Evolutionary conservation across 139 green algal species (phyloP).

Genomic region (Microglena sp.): DNA sequence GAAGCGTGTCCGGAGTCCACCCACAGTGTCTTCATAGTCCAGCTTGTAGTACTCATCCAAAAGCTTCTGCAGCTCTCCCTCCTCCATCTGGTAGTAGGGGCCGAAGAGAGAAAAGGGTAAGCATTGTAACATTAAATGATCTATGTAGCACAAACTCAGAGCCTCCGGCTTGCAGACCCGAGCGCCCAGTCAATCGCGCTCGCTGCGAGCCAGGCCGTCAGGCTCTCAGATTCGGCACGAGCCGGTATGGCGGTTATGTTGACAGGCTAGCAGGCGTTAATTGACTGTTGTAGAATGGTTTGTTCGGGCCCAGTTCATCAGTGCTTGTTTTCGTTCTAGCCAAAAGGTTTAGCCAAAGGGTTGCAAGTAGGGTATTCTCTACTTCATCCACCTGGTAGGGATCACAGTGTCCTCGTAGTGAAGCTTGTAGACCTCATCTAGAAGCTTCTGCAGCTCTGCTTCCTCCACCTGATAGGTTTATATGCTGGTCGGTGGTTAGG

Average conservation of each 20-base stretch:
- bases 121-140: not conserved
- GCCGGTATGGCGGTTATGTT: not conserved
- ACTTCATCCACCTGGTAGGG: no score
- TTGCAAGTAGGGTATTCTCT: not conserved
- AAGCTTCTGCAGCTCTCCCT: constrained; percentile 42
- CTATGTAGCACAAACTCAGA: not conserved
- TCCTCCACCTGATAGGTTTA: constrained; percentile 6
- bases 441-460: constrained; percentile 39
- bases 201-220: no score
- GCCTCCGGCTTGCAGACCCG: no score
- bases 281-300: not conserved
- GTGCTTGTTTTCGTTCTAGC: not conserved
- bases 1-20: constrained; percentile 64
- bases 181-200: no score
- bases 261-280: not conserved
- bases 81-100: constrained; percentile 1
- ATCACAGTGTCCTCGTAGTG: constrained; percentile 88
- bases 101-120: constrained; percentile 4
- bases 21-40: constrained; percentile 83
- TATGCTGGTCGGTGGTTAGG: not conserved
- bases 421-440: constrained; percentile 88
- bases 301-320: not conserved
- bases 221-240: no score
- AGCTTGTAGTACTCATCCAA: constrained; percentile 90
- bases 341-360: not conserved